These are phyloP conservation scores for Macrolepiota dolichaula DNA, from an alignment of 768 basidiomycete species.

Conservation along the genomic window DNA sequence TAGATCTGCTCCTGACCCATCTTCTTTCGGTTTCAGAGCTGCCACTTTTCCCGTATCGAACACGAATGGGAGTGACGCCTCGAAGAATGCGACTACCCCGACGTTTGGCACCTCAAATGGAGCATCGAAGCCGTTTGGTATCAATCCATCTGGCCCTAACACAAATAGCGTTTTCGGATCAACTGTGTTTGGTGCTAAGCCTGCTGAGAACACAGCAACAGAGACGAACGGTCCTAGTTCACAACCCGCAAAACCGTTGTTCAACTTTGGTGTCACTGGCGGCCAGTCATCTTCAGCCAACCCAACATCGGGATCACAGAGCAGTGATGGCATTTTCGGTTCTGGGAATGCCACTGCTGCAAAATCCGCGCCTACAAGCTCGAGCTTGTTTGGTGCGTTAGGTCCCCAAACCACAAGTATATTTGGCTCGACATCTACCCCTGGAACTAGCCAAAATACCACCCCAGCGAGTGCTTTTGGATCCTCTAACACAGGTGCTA, in stretches of 20 bases:
- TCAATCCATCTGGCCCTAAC: conserved; percentile 2
- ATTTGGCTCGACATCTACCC: conserved; percentile 7
- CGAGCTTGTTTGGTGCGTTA: conserved; percentile 16
- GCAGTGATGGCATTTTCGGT: neutral
- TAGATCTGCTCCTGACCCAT: conserved; percentile 15
- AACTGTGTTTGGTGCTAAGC: conserved; percentile 10
- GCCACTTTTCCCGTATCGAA: conserved; percentile 14
- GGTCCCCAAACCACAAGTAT: neutral
- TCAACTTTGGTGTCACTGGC: conserved; percentile 17
- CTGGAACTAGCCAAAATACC: neutral
- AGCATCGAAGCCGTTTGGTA: conserved; percentile 1
- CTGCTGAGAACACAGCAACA: conserved; percentile 9
- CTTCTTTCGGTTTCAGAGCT: conserved; percentile 22
- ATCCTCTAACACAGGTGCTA: neutral
- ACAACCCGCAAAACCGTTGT: conserved; percentile 12
- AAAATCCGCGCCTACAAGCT: conserved; percentile 13
- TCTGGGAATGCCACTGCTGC: conserved; percentile 1
- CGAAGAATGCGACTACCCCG: conserved; percentile 5
- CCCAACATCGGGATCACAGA: neutral
- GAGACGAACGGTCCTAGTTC: conserved; percentile 8
- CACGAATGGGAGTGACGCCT: neutral
- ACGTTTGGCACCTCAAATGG: conserved; percentile 13
- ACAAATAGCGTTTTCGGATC: neutral
- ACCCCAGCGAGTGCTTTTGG: neutral
- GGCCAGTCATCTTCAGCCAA: neutral